phyloP scores from a whole-genome alignment of 345 rosid genomes.

The Eucalyptus erythrocorys region DNA sequence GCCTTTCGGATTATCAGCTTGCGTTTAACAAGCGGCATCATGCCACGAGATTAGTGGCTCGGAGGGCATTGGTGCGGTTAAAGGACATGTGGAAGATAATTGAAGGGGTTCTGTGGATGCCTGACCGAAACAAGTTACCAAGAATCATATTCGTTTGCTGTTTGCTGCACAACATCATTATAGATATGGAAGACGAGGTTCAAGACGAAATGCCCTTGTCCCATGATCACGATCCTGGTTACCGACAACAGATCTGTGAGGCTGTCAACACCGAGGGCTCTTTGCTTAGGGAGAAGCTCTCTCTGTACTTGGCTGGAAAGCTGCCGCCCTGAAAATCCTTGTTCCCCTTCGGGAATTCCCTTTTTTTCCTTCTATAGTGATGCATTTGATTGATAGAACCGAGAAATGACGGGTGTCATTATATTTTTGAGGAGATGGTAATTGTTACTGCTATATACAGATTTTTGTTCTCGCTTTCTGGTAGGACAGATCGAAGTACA shows the following conservation, averaged over 20 bases:
- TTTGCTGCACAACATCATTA: conserved; percentile 52
- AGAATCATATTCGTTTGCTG: conserved; percentile 57
- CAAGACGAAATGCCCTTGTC: conserved; percentile 15
- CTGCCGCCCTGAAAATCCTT: conserved; percentile 4
- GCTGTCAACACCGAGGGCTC: conserved; percentile 17
- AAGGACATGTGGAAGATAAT: conserved; percentile 59
- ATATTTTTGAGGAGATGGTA: neutral
- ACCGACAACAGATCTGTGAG: conserved; percentile 26
- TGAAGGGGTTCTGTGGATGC: conserved; percentile 58
- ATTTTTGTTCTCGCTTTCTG: neutral
- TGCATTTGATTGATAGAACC: neutral
- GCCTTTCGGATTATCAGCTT: conserved; percentile 9
- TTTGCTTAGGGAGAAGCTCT: conserved; percentile 32
- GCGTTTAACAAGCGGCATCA: conserved; percentile 36
- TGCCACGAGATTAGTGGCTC: conserved; percentile 34
- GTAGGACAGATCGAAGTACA: neutral
- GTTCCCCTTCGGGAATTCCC: neutral
- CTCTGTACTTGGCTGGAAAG: conserved; percentile 23
- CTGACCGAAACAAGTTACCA: conserved; percentile 45
- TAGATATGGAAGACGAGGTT: conserved; percentile 39
- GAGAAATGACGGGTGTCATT: neutral
- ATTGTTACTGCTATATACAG: neutral
- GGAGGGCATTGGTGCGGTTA: conserved; percentile 33
- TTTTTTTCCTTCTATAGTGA: neutral
- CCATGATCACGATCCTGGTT: conserved; percentile 33